These are phyloP conservation scores for Aspergillus novofumigatus DNA, from an alignment of 2,329 filamentous ascomycete genomes.

Conservation along the genomic window DNA sequence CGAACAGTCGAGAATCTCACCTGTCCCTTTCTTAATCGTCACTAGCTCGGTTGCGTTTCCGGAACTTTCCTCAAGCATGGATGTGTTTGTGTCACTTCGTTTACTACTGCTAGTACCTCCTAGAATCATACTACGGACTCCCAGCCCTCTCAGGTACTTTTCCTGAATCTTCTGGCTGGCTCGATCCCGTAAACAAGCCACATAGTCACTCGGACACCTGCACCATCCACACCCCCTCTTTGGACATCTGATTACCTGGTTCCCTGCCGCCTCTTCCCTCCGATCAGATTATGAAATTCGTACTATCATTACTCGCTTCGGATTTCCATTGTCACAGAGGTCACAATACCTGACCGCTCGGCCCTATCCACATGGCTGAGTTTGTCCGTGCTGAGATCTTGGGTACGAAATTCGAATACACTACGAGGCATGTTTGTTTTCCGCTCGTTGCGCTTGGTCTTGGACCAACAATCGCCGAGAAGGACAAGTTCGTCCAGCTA, in stretches of 20 bases:
- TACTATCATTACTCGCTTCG: not conserved
- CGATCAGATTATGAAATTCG: not conserved
- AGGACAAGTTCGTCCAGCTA: slow-evolving; percentile 11
- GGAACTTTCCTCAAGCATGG: not conserved
- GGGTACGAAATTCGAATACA: slow-evolving; percentile 99
- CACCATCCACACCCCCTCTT: not conserved
- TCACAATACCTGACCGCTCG: not conserved
- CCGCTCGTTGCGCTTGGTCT: not conserved
- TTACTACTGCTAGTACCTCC: not conserved
- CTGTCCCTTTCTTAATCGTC: not conserved
- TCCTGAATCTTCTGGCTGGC: not conserved
- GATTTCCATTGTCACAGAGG: not conserved
- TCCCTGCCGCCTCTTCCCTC: not conserved
- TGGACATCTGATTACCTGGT: not conserved
- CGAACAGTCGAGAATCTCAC: not conserved
- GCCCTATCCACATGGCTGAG: slow-evolving; percentile 72
- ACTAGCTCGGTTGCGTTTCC: not conserved
- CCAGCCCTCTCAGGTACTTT: not conserved
- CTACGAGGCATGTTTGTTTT: slow-evolving; percentile 67
- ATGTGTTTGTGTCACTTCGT: not conserved
- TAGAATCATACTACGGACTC: too few species aligned
- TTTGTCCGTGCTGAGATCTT: slow-evolving; percentile 99
- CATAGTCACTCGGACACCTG: not conserved
- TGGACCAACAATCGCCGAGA: not conserved
- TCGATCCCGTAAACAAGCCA: not conserved